Evolutionary conservation across 768 basidiomycete genomes (phyloP).

Genomic region (Trametes sanguinea): DNA sequence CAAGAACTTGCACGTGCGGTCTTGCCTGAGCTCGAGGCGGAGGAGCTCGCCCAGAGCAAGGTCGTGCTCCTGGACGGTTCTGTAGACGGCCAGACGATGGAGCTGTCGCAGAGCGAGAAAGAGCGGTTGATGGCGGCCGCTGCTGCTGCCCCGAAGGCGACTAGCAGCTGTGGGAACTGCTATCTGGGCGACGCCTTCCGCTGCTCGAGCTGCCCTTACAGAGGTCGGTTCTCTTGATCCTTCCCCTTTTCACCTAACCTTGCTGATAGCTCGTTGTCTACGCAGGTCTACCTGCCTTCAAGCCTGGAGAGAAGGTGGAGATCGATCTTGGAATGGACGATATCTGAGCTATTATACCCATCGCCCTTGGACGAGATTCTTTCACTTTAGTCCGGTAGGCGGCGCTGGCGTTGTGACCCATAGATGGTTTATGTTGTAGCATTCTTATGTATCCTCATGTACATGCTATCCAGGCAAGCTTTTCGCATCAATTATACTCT

Average conservation of each 20-base stretch:
- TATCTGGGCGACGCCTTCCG: slow-evolving; percentile 98
- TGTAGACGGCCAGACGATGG: slow-evolving; percentile 58
- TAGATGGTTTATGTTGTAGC: slow-evolving; percentile 17
- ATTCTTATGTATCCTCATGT: slow-evolving; percentile 17
- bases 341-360: slow-evolving; percentile 45
- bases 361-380: neutral
- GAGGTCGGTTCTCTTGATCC: slow-evolving; percentile 61
- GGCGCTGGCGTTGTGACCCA: neutral
- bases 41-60: slow-evolving; percentile 63
- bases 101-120: slow-evolving; percentile 60
- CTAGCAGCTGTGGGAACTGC: slow-evolving; percentile 96
- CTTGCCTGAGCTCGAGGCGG: slow-evolving; percentile 90
- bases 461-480: neutral
- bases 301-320: slow-evolving; percentile 97
- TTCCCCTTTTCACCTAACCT: neutral
- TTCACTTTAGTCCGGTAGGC: neutral
- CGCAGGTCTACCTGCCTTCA: slow-evolving; percentile 95
- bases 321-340: slow-evolving; percentile 90
- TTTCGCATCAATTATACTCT: no score
- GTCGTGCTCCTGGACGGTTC: slow-evolving; percentile 71
- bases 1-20: slow-evolving; percentile 97
- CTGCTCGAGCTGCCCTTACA: slow-evolving; percentile 94
- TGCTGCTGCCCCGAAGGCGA: slow-evolving; percentile 78
- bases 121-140: slow-evolving; percentile 67
- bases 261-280: neutral